These are phyloP conservation scores for Sugiyamaella pinicola DNA, from an alignment of 1,139 yeast species.

Conservation along the genomic window DNA sequence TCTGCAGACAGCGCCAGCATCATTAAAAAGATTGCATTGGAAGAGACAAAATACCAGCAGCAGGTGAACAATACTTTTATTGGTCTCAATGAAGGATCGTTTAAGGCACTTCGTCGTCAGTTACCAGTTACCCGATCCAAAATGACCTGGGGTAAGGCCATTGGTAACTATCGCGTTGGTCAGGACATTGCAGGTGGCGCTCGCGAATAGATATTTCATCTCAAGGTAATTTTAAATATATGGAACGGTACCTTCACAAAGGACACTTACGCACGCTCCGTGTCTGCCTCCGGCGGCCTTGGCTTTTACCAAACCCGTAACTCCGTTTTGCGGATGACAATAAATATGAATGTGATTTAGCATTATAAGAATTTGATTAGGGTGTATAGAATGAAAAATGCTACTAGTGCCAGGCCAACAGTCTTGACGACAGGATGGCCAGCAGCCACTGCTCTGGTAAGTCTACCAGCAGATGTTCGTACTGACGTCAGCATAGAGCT, in stretches of 20 bases:
- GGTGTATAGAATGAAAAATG: constrained; percentile 69
- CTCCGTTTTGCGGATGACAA: background rate
- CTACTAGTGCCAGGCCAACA: constrained; percentile 59
- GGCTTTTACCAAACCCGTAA: background rate
- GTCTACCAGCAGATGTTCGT: constrained; percentile 64
- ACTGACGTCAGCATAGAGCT: constrained; percentile 61
- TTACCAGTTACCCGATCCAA: constrained; percentile 89
- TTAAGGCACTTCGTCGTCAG: constrained; percentile 85
- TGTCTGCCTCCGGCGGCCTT: background rate
- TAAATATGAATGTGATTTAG: background rate
- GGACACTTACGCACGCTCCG: too few relatives aligned
- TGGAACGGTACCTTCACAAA: background rate
- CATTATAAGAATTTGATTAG: constrained; percentile 55
- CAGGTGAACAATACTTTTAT: constrained; percentile 65
- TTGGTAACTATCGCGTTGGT: constrained; percentile 86
- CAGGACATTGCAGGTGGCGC: constrained; percentile 55
- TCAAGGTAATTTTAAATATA: too few relatives aligned
- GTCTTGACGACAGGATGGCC: constrained; percentile 61
- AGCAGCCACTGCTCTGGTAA: constrained; percentile 59
- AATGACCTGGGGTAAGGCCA: constrained; percentile 93
- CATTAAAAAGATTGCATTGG: constrained; percentile 53
- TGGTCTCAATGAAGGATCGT: constrained; percentile 74
- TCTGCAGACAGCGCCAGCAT: constrained; percentile 39
- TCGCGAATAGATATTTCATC: constrained; percentile 7
- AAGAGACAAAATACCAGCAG: constrained; percentile 66